Conservation (phyloP, 768 basidiomycete genomes). For the Chalciporus piperatus region DNA sequence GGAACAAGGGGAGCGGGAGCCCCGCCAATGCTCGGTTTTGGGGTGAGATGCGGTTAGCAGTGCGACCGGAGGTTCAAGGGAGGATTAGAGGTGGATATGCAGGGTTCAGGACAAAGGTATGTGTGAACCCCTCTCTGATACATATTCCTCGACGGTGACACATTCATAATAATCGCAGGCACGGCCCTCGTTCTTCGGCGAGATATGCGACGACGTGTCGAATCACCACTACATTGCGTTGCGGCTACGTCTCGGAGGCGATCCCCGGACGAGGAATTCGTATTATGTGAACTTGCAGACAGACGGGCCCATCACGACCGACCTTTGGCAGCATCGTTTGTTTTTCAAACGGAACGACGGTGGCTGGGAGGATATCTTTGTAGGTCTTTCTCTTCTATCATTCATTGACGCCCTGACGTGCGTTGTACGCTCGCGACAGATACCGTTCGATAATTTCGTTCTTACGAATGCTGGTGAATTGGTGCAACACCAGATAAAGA, state of each 20-base stretch:
- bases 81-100: constrained; percentile 84
- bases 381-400: constrained; percentile 36
- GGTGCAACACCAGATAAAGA: constrained; percentile 65
- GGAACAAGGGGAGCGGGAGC: constrained; percentile 44
- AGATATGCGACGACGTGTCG: constrained; percentile 80
- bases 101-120: constrained; percentile 83
- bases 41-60: constrained; percentile 73
- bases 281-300: constrained; percentile 96
- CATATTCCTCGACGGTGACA: too few relatives aligned
- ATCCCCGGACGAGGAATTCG: constrained; percentile 72
- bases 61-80: constrained; percentile 63
- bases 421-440: constrained; percentile 39
- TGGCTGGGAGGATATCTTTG: constrained; percentile 81
- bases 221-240: constrained; percentile 78
- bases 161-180: constrained; percentile 37
- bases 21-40: constrained; percentile 66
- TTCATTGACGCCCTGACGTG: constrained; percentile 11
- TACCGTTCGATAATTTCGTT: constrained; percentile 77
- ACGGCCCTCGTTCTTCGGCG: constrained; percentile 84
- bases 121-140: constrained; percentile 4
- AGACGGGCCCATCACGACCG: constrained; percentile 72
- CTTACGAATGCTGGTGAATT: constrained; percentile 73
- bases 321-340: constrained; percentile 95
- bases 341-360: constrained; percentile 65
- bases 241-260: constrained; percentile 74